Evolutionary conservation across 208 protist genomes (phyloP), one percentile per base, ranked within the genome.

Genomic region (Herpetomonas tarakana): DNA sequence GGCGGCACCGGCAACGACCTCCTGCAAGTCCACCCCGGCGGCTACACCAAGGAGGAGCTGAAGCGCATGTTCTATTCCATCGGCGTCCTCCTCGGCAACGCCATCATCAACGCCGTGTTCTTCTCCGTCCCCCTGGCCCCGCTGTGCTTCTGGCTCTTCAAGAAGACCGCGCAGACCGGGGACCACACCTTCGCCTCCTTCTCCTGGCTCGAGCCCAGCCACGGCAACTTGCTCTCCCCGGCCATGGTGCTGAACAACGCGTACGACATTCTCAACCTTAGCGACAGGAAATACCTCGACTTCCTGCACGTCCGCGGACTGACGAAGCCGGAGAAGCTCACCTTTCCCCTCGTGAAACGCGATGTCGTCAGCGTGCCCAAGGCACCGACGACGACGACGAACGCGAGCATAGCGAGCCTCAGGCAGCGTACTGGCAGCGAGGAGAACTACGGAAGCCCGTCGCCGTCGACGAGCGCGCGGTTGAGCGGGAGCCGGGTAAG

Each of bases 21-120:
- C 14, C 38, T 18, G 11, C 11, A 45, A 18, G 11, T 27, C 7
- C 46, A 52, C 46, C 46, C 46, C 46, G 6, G 35, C 14, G 35
- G 74, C 39, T 47, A 73, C 56, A 79, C 71, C 14, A 64, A 72
- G 45, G 64, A 71, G 22, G 65, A 67, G 28, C 62, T 84, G 28
- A 59, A 69, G 39, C 54, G 64, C 27, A 26, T 80, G 39, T 84
- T 77, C 56, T 80, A 57, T 46, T 56, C 67, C 3, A 61, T 80
- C 22, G 81, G 81, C 26, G 63, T 83, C 21, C 66, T 88, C 14
- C 65, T 88, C n/a, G 69, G 67, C 30, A 84, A 80, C 66, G 44
- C 66, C 51, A 76, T 88, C 38, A 47, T 61, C 45, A 88, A 88
- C 55, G 81, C 66, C 18, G 81, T 88, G 14, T 78, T 65, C 65